These are phyloP conservation scores for Blepharisma japonicum DNA, from an alignment of 73 alveolate species.

Conservation along the genomic window DNA sequence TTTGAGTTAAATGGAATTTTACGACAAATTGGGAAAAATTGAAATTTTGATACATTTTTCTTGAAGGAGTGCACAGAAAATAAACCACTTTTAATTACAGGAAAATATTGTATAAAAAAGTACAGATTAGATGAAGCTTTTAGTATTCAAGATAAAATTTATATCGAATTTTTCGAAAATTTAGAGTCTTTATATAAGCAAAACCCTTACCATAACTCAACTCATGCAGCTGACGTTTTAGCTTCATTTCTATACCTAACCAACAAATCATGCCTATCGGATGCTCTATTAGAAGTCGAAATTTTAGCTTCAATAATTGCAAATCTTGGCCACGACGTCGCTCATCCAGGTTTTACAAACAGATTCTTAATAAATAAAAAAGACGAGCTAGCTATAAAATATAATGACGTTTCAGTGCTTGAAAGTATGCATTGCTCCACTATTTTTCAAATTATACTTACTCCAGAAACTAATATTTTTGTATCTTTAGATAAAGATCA, in stretches of 20 bases:
- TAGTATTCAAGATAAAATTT: background rate
- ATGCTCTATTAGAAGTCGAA: background rate
- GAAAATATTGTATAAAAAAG: background rate
- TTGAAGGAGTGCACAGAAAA: constrained; percentile 12
- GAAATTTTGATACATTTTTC: constrained; percentile 21
- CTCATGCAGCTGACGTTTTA: constrained; percentile 33
- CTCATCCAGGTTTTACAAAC: constrained; percentile 75
- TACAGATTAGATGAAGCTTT: background rate
- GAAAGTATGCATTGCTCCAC: constrained; percentile 23
- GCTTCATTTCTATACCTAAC: background rate
- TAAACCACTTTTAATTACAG: background rate
- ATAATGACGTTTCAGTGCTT: constrained; percentile 56
- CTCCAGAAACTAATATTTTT: background rate
- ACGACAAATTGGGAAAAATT: constrained; percentile 2
- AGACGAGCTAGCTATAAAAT: constrained; percentile 45
- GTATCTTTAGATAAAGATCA: background rate
- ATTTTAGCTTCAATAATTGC: constrained; percentile 27
- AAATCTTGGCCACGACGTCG: constrained; percentile 54
- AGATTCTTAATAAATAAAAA: constrained; percentile 54
- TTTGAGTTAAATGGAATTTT: background rate
- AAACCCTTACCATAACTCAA: constrained; percentile 28
- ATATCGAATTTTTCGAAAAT: background rate
- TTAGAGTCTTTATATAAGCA: constrained; percentile 16
- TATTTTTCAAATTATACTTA: background rate
- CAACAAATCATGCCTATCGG: background rate